Evolutionary conservation across 768 basidiomycete genomes (phyloP).

Genomic region (Lentinula sp.): DNA sequence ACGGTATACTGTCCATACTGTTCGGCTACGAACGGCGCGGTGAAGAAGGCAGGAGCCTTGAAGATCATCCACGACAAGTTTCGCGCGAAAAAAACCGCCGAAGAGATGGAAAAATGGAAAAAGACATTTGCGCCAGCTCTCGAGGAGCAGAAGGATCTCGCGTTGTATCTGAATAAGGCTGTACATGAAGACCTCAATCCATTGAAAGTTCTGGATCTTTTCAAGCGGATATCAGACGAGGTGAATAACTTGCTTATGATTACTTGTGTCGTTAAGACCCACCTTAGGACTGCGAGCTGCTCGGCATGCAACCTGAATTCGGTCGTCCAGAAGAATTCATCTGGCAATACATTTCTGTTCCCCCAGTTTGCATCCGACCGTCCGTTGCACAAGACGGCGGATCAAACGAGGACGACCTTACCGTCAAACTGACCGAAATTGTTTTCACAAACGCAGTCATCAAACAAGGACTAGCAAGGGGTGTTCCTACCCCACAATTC

Average conservation of each 20-base stretch:
- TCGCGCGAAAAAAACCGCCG: slow-evolving; percentile 86
- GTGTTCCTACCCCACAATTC: slow-evolving; percentile 81
- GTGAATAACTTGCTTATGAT: slow-evolving; percentile 29
- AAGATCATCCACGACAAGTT: slow-evolving; percentile 99
- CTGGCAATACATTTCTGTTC: slow-evolving; percentile 98
- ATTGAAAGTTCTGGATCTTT: slow-evolving; percentile 86
- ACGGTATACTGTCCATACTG: slow-evolving; percentile 91
- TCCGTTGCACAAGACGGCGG: slow-evolving; percentile 97
- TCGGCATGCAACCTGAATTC: slow-evolving; percentile 82
- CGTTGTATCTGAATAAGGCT: slow-evolving; percentile 79
- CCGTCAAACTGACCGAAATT: slow-evolving; percentile 95
- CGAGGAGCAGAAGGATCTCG: slow-evolving; percentile 83
- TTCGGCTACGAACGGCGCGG: slow-evolving; percentile 86
- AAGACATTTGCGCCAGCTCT: slow-evolving; percentile 75
- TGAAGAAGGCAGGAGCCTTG: slow-evolving; percentile 84
- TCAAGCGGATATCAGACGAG: slow-evolving; percentile 89
- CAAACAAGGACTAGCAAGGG: slow-evolving; percentile 83
- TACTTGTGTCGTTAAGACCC: background rate
- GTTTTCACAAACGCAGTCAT: slow-evolving; percentile 92
- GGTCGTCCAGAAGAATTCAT: slow-evolving; percentile 96
- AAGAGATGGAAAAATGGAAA: slow-evolving; percentile 86
- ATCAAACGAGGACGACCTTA: slow-evolving; percentile 97
- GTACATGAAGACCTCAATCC: slow-evolving; percentile 93
- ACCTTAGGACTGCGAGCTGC: slow-evolving; percentile 83
- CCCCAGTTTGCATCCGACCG: slow-evolving; percentile 95